These are phyloP conservation scores for Scalesia atractyloides DNA, from an alignment of 129 eudicot genomes.

Conservation along the genomic window DNA sequence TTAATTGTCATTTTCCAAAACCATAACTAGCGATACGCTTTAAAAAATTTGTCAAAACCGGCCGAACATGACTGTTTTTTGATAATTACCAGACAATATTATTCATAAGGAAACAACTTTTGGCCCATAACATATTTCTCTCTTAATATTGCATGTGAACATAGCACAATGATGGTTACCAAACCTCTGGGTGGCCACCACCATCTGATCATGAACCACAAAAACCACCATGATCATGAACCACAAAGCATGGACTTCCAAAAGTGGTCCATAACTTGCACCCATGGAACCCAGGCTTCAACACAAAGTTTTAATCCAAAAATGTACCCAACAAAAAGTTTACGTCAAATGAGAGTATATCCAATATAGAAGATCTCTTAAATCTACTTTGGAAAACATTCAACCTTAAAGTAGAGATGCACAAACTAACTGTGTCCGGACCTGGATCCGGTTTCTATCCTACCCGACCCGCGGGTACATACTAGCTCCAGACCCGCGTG, in stretches of 20 bases:
- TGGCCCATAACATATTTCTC: slow-evolving; percentile 20
- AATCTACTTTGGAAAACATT: slow-evolving; percentile 8
- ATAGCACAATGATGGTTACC: slow-evolving; percentile 27
- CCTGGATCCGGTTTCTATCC: no score
- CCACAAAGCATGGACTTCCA: slow-evolving; percentile 24
- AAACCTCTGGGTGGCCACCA: slow-evolving; percentile 35
- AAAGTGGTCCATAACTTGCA: slow-evolving; percentile 37
- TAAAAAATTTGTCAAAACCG: no score
- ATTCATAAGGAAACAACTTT: neutral
- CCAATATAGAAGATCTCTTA: slow-evolving; percentile 21
- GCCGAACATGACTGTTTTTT: no score
- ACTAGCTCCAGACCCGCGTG: no score
- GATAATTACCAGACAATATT: neutral
- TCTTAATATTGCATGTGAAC: slow-evolving; percentile 37
- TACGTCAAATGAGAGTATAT: slow-evolving; percentile 5
- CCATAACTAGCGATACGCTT: neutral
- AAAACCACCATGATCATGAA: slow-evolving; percentile 4
- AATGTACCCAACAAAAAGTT: slow-evolving; percentile 2
- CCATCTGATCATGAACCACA: slow-evolving; percentile 29
- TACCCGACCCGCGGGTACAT: no score
- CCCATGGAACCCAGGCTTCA: slow-evolving; percentile 18
- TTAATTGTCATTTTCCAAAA: neutral
- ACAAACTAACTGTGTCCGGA: no score
- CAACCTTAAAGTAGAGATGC: neutral
- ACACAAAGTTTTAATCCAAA: slow-evolving; percentile 22